Evolutionary conservation across 2,329 filamentous ascomycete species (phyloP), one percentile per base, ranked within the genome.

Genomic region (Fusarium floridanum): DNA sequence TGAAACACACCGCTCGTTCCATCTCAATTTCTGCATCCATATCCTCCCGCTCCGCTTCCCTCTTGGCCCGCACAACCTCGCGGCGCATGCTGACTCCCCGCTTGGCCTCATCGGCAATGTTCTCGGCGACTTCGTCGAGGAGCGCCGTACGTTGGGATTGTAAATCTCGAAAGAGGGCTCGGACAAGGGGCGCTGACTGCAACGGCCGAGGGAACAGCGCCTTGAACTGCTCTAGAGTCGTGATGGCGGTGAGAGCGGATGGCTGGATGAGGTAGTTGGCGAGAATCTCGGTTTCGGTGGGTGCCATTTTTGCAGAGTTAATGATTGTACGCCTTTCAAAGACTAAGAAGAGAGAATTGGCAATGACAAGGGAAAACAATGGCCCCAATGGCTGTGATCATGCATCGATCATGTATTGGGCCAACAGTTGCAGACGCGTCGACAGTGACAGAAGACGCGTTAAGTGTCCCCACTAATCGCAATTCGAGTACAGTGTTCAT

Each of bases 191-290:
- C 56, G 91, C 92, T 27, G 88, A 85, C 68, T 91, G 92, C 60
- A 91, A 86, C 43, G 89, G 83, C 61, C 88, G 89, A 12, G 95
- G 94, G 79, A 97, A 97, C 48, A 96, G 88, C 32, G 91, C 88
- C 50, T 90, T 91, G 85, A 97, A 97, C 74, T 94, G 90, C 67
- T 91, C 87, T 56, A 95, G 88, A 9, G 94, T 92, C 76, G 95
- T 86, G 79, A 95, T 89, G 73, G 92, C 89, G 48, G 93, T 92
- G 41, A 97, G 87, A 32, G 93, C 88, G 9, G 94, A 92, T 14
- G 95, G 93, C 34, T 92, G 88, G 39, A 97, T 89, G 68, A 97
- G 90, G 81, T 96, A 97, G 82, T 93, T 92, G 78, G 88, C 88
- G 61, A 97, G 89, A 74, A 97, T 93, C 32, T 91, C 89, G 66